A percentile compares a stretch with the other conserved stretches of the same genome.
These are phyloP conservation scores for Puccinia brachypodii DNA, from an alignment of 1,284 basidiomycete genomes.

Conservation along the genomic window DNA sequence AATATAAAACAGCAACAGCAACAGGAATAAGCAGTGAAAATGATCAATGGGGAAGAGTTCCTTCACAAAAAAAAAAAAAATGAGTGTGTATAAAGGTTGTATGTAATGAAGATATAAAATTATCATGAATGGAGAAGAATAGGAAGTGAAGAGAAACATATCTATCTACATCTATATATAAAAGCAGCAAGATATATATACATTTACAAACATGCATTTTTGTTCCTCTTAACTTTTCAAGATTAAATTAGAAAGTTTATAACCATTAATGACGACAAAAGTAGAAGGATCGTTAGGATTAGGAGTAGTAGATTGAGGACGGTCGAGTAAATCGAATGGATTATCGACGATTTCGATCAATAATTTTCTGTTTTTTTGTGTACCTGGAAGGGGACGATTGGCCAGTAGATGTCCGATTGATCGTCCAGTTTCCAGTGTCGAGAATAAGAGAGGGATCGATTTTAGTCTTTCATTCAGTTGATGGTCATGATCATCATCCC, in stretches of 20 bases:
- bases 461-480: background rate
- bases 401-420: background rate
- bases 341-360: background rate
- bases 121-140: background rate
- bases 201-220: background rate
- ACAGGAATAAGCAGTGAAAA: too few species aligned
- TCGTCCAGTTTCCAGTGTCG: background rate
- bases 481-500: background rate
- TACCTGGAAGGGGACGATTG: background rate
- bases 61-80: too few species aligned
- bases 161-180: background rate
- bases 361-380: background rate
- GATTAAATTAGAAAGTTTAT: background rate
- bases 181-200: too few species aligned
- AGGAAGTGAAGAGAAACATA: background rate
- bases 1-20: too few species aligned
- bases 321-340: background rate
- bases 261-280: conserved; percentile 29
- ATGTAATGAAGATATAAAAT: background rate
- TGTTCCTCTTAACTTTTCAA: background rate
- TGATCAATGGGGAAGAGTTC: too few species aligned
- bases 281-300: background rate
- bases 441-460: conserved; percentile 14
- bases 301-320: background rate
- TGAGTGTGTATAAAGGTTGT: too few species aligned